These are phyloP conservation scores for Torulaspora franciscae DNA, from an alignment of 805 yeast species.

Conservation along the genomic window DNA sequence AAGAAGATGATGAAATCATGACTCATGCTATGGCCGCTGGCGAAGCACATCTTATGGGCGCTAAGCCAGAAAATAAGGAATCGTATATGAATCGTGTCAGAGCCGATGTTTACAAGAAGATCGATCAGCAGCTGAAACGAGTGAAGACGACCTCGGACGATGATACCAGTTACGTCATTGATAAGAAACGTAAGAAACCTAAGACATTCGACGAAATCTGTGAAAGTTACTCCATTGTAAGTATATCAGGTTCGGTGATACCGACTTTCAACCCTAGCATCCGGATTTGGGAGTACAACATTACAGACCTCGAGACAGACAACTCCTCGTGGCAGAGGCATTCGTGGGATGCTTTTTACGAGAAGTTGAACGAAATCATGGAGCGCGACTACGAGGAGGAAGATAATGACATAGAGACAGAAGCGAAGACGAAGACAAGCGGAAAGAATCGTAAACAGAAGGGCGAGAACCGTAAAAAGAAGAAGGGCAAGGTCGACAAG, in stretches of 20 bases:
- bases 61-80: slow-evolving; percentile 63
- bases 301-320: slow-evolving; percentile 46
- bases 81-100: slow-evolving; percentile 55
- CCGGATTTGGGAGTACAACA: slow-evolving; percentile 83
- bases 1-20: slow-evolving; percentile 28
- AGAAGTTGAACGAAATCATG: slow-evolving; percentile 41
- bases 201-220: slow-evolving; percentile 26
- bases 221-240: slow-evolving; percentile 65
- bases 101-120: slow-evolving; percentile 46
- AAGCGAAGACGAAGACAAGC: too few relatives aligned
- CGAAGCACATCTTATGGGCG: slow-evolving; percentile 47
- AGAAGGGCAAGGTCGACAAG: slow-evolving; percentile 43
- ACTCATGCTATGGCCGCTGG: slow-evolving; percentile 36
- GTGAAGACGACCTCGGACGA: slow-evolving; percentile 10
- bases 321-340: slow-evolving; percentile 18
- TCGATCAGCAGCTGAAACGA: slow-evolving; percentile 36
- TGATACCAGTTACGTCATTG: slow-evolving; percentile 15
- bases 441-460: too few relatives aligned
- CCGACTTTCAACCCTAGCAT: slow-evolving; percentile 84
- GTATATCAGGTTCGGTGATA: slow-evolving; percentile 66
- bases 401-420: slow-evolving; percentile 7
- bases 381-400: slow-evolving; percentile 15
- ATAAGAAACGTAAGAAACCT: slow-evolving; percentile 7
- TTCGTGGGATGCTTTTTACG: slow-evolving; percentile 60
- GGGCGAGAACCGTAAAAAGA: slow-evolving; percentile 22